Evolutionary conservation across 169 alveolate genomes (phyloP).

Genomic region (Plasmodium fragile): DNA sequence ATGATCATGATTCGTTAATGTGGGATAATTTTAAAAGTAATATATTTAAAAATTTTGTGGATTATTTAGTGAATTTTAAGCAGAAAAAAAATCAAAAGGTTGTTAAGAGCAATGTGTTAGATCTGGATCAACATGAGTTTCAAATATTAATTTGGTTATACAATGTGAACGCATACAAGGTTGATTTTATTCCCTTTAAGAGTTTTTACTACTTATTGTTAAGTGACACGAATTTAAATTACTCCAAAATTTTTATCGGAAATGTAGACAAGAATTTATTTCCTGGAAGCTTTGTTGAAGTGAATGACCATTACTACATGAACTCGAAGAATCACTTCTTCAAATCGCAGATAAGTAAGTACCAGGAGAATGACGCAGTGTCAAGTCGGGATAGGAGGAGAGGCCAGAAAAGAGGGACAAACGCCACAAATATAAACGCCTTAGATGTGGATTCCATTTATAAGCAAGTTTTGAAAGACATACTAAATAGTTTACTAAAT

Average conservation of each 20-base stretch:
- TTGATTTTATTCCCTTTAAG: slow-evolving; percentile 63
- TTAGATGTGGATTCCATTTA: slow-evolving; percentile 65
- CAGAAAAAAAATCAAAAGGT: slow-evolving; percentile 58
- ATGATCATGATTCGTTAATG: slow-evolving; percentile 74
- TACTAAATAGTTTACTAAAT: slow-evolving; percentile 52
- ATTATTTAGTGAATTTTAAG: slow-evolving; percentile 50
- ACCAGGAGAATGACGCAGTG: neutral
- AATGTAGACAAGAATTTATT: slow-evolving; percentile 33
- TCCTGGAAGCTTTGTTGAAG: slow-evolving; percentile 37
- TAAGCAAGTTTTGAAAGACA: slow-evolving; percentile 63
- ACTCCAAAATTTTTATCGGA: slow-evolving; percentile 48
- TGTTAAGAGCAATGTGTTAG: slow-evolving; percentile 45
- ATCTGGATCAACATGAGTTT: slow-evolving; percentile 73
- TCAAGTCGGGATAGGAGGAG: neutral
- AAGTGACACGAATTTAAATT: slow-evolving; percentile 69
- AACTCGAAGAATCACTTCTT: slow-evolving; percentile 45
- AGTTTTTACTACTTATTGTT: slow-evolving; percentile 64
- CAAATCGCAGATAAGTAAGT: slow-evolving; percentile 41
- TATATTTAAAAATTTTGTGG: slow-evolving; percentile 65
- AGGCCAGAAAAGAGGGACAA: neutral
- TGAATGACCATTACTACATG: slow-evolving; percentile 75
- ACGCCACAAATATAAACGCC: neutral
- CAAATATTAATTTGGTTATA: slow-evolving; percentile 76
- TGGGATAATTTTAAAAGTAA: slow-evolving; percentile 75
- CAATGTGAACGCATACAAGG: slow-evolving; percentile 39